Base-by-base conservation (phyloP, 2,329 filamentous ascomycete genomes). In the Fusarium caatingaense region DNA sequence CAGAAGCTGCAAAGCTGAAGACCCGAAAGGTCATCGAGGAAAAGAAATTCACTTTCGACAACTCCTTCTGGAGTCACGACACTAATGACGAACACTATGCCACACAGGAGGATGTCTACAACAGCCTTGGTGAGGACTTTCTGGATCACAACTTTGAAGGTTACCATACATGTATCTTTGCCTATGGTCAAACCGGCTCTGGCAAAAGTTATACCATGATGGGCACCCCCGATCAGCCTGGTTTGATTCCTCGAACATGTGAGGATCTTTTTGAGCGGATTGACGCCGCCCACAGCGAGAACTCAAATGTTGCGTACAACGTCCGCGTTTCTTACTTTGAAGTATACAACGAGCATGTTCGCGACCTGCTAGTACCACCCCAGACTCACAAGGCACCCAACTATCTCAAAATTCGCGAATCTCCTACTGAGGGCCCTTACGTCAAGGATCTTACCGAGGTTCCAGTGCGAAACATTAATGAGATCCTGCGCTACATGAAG, bases 131-230 rank as follows among this genome's bases (percentile, higher is more conserved):
- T 58, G 94, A 98, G 79, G 96, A 98, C 77, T 98, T 99, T 73
- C 87, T 99, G 68, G 96, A 99, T 80, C 96, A 99, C 86, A 99
- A 99, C 83, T 99, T 99, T 76, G 94, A 98, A 78, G 96, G 96
- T 69, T 99, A 99, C 83, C 95, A 99, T 81, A 99, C 96, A 0
- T 99, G 96, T 80, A 99, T 99, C 73, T 98, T 99, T 78, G 96
- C 96, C 65, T 98, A 99, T 77, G 96, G 96, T 13, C 96, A 99
- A 84, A 99, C 96, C 0, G 96, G 96, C 25, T 97, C 94, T 1
- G 96, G 96, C 54, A 99, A 99, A 84, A 97, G 93, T 78, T 99
- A 98, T 82, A 98, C 96, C 44, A 99, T 92, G 89, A 99, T 99
- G 96, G 96, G 96, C 45, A 90, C 87, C 3, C 86, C 91, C 8